Percentiles rank a stretch among this genome's conserved stretches.
Evolutionary conservation across 1,284 basidiomycete genomes (phyloP).

Genomic region (Fistulina hepatica): DNA sequence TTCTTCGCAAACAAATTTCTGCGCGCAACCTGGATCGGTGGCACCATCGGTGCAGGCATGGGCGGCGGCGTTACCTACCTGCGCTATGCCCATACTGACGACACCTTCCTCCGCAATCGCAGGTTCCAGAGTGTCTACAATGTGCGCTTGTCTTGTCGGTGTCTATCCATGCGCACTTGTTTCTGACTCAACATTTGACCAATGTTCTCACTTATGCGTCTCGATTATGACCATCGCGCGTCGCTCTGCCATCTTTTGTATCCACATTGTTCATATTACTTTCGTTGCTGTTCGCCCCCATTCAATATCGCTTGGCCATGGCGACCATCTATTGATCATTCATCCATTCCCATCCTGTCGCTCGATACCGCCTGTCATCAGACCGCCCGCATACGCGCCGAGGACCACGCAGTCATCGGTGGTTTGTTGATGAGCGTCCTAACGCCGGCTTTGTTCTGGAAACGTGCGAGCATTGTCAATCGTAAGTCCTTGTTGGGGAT

Average conservation of each 20-base stretch:
- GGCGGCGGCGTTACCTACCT: conserved; percentile 4
- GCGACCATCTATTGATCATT: no score
- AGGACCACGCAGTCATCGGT: conserved; percentile 65
- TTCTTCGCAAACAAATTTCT: conserved; percentile 50
- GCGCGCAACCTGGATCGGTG: conserved; percentile 60
- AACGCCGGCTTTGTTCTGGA: conserved; percentile 60
- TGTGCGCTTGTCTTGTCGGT: not conserved
- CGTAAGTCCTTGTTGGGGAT: no score
- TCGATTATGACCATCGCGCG: no score
- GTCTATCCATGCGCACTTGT: no score
- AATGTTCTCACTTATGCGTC: no score
- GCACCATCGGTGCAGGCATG: conserved; percentile 34
- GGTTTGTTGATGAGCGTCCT: conserved; percentile 48
- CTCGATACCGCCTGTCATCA: conserved; percentile 17
- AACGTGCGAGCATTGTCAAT: conserved; percentile 42
- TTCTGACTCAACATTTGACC: no score
- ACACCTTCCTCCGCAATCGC: not conserved
- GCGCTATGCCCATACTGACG: not conserved
- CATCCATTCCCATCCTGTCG: conserved; percentile 7
- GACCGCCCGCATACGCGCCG: conserved; percentile 44
- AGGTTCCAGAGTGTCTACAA: not conserved
- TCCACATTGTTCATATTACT: no score
- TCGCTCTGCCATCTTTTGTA: no score
- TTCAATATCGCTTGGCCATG: no score
- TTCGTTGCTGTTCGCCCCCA: no score